Base-by-base conservation (phyloP, 1,284 basidiomycete species). In the Uromyces viciae-fabae region DNA sequence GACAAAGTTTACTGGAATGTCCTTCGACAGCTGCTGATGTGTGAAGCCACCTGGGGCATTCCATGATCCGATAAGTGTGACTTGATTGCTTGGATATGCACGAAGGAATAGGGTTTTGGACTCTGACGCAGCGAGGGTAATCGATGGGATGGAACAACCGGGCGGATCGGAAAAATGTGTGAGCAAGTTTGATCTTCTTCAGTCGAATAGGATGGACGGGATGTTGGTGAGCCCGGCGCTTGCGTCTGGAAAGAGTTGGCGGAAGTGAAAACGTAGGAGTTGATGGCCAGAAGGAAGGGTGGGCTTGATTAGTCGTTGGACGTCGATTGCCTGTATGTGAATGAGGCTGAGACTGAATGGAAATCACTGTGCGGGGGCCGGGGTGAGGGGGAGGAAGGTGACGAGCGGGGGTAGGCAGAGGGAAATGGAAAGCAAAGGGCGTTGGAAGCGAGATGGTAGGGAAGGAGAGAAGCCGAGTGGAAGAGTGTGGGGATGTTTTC, bases 321-420 rank as follows among this genome's bases (percentile, higher is more conserved):
- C 60, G 33, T 31, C 36, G 60, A 28, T 62, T n/a, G 22, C 17
- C 33, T 36, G 19, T 19, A 33, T 33, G 60, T 31, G 60, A 22
- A 9, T 62, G 42, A 49, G 42, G 7, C 14, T 71, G 42, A 40
- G 52, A n/a, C 17, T 33, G 52, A 15, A 28, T 25, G n/a, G 54
- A 42, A 22, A 46, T 7, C 1, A 15, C 15, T 7, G 49, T 25
- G 52, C 31, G 73, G 4, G 52, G 52, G 28, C 73, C 54, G 36
- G 74, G 74, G 66, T 62, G 60, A 49, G 74, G 74, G 22, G 74
- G 74, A 22, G 74, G 74, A 19, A 43, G 74, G 40, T 62, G 74
- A 22, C 58, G 60, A 43, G 38, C 25, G 25, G 74, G 74, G 38
- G 58, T 28, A 25, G 74, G 42, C 4, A 25, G 25, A n/a, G 74